Evolutionary conservation across 768 basidiomycete species (phyloP).

Genomic region (Kwoniella dendrophila): DNA sequence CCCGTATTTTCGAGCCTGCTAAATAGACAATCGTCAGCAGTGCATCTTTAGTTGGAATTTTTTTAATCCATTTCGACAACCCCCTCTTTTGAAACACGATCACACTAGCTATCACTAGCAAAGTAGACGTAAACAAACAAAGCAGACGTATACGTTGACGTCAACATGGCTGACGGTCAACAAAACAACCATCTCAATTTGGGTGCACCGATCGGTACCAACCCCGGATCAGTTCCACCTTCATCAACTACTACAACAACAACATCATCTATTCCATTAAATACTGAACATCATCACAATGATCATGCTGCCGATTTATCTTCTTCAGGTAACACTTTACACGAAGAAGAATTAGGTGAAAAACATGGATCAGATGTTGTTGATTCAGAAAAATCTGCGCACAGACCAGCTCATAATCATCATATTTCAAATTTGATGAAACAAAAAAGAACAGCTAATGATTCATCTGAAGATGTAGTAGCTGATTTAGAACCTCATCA

Average conservation of each 20-base stretch:
- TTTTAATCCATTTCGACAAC: not conserved
- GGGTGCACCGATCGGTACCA: slow-evolving; percentile 20
- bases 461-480: slow-evolving; percentile 43
- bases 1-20: slow-evolving; percentile 2
- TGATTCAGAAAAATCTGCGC: not conserved
- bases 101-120: not conserved
- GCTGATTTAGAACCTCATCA: slow-evolving; percentile 39
- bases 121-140: not conserved
- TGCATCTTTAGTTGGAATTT: not conserved
- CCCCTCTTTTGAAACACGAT: not conserved
- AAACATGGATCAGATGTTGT: slow-evolving; percentile 13
- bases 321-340: slow-evolving; percentile 29
- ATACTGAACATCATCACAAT: not conserved
- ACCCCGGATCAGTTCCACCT: not conserved
- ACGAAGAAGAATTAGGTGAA: slow-evolving; percentile 13
- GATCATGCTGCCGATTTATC: slow-evolving; percentile 11
- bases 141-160: slow-evolving; percentile 2
- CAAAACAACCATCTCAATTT: slow-evolving; percentile 6
- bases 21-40: not conserved
- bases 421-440: too few species aligned
- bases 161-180: slow-evolving; percentile 15
- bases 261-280: not conserved
- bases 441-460: slow-evolving; percentile 20
- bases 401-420: not conserved
- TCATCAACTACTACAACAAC: slow-evolving; percentile 9